phyloP scores from a whole-genome alignment of 2,329 filamentous ascomycete genomes.

The Graphilbum sp. region DNA sequence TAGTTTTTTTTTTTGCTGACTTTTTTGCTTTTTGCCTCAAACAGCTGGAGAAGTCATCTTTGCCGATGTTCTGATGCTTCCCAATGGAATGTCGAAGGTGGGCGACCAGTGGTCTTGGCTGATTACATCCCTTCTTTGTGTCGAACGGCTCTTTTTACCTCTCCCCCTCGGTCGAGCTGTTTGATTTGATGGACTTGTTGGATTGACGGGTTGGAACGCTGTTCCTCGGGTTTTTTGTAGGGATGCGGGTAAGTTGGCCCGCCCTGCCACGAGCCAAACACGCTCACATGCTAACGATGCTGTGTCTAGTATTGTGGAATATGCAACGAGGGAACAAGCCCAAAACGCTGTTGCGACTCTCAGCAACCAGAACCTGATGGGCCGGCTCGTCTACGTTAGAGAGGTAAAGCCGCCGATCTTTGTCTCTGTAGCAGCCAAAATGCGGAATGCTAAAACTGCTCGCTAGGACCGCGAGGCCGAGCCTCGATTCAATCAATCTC shows the following conservation, averaged over 20 bases:
- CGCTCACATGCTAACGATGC: too few relatives aligned
- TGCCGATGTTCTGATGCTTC: constrained; percentile 97
- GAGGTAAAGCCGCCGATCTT: constrained; percentile 42
- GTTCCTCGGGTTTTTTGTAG: constrained; percentile 85
- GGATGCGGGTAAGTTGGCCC: constrained; percentile 86
- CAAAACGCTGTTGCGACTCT: constrained; percentile 93
- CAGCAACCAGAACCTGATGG: constrained; percentile 99
- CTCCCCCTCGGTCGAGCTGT: constrained; percentile 23
- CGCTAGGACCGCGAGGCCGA: constrained; percentile 87
- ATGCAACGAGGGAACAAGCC: constrained; percentile 97
- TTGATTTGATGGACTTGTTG: constrained; percentile 73
- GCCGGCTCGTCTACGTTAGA: constrained; percentile 92
- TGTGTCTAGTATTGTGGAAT: constrained; percentile 93
- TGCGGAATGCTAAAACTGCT: not conserved
- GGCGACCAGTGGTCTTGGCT: constrained; percentile 82
- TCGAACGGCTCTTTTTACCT: not conserved
- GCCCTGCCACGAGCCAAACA: too few relatives aligned
- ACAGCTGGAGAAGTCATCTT: constrained; percentile 97
- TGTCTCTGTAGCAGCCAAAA: not conserved
- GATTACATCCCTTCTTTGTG: constrained; percentile 46
- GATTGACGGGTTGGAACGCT: constrained; percentile 96
- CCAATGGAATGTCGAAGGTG: constrained; percentile 99
- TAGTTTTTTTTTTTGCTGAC: constrained; percentile 18
- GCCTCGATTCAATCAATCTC: constrained; percentile 78
- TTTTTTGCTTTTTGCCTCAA: constrained; percentile 7